Base-by-base conservation (phyloP, 129 eudicot genomes). In the Cynara cardunculus region DNA sequence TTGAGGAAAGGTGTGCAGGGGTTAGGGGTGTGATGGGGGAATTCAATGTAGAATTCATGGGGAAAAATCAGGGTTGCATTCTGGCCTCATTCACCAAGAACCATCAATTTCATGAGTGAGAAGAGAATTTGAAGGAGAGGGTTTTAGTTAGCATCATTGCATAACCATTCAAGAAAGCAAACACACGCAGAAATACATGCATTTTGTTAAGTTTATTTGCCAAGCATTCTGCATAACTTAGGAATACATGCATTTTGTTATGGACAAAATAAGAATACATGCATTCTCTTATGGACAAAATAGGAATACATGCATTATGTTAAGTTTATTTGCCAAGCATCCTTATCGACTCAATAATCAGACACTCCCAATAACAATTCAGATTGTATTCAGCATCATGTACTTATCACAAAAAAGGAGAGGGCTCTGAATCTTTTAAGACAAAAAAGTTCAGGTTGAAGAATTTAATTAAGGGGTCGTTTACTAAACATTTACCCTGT, bases 1-100 rank as follows among this genome's bases (percentile, higher is more conserved):
- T 89, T 81, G 73, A 41, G 84, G 82, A 86, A 24, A 59, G 78
- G 69, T 11, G 74, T 78, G 79, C 34, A 35, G 80, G 86, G 74
- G 37, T 34, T 53, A 35, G 65, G 83, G n/a, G n/a, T n/a, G n/a
- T n/a, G n/a, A n/a, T n/a, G n/a, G n/a, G n/a, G 46, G 84, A 44
- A 70, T n/a, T 73, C 16, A 85, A 69, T 76, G 89, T 80, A 7
- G 87, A 82, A 82, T 73, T 30, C 89, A 87, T 85, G 82, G 76
- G 77, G 69, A 65, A 46, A 16, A 65, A 49, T 22, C 13, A 31
- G 41, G 68, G 72, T 71, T 12, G 25, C 73, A 19, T 69, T 22
- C 19, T 46, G 1, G 14, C 12, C 0, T 73, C 35, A 62, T 76
- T 76, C 85, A 81, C n/a, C 28, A 30, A 28, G 28, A 66, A 34